Evolutionary conservation across 176 grass and related monocot species (phyloP).

Genomic region (Triticum monococcum): DNA sequence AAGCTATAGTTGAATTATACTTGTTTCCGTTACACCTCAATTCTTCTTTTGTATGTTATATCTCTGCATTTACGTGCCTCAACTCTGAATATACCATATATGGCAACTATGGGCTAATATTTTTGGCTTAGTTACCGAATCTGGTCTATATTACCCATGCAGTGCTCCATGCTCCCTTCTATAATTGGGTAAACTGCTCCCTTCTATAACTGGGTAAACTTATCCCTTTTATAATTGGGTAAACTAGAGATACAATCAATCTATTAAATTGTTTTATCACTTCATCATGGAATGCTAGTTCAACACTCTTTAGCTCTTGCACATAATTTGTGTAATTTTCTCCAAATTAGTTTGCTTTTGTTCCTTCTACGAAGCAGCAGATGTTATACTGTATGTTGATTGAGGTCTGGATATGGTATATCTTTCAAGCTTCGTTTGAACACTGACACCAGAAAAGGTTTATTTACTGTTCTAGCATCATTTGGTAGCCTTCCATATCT

Average conservation of each 20-base stretch:
- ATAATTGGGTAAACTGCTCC: not conserved
- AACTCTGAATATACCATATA: slow-evolving; percentile 1
- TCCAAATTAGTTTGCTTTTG: not conserved
- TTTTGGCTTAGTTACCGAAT: not conserved
- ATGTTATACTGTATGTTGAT: not conserved
- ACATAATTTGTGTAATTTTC: not conserved
- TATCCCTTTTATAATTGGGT: not conserved
- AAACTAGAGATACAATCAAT: slow-evolving; percentile 7
- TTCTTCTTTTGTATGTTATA: not conserved
- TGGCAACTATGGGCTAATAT: not conserved
- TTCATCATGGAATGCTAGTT: not conserved
- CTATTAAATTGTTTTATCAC: not conserved
- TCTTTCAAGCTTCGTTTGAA: not conserved
- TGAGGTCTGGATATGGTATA: not conserved
- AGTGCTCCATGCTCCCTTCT: not conserved
- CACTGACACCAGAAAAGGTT: not conserved
- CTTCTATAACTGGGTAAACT: not conserved
- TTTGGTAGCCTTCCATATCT: not conserved
- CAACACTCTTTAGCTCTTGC: not conserved
- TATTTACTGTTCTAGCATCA: not conserved
- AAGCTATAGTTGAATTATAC: not conserved
- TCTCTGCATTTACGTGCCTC: not conserved
- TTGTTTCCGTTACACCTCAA: not conserved
- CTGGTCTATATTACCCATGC: not conserved
- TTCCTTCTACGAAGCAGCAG: not conserved